Evolutionary conservation across 805 yeast genomes (phyloP).

Genomic region (Pichia thaimueangensis): DNA sequence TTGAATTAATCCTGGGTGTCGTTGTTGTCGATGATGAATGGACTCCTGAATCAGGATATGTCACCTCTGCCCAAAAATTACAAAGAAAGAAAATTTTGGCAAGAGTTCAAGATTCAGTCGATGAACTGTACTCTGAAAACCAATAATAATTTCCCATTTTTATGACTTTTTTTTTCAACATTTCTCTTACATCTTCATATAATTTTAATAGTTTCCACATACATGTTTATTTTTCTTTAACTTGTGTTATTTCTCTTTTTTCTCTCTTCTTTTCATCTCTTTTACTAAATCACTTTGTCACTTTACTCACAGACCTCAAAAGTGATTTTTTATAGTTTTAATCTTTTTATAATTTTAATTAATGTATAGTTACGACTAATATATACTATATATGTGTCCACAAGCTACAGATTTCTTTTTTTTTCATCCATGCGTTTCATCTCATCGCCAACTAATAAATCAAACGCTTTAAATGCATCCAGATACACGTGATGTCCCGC

Average conservation of each 20-base stretch:
- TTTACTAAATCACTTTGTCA: no score
- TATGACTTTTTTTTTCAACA: no score
- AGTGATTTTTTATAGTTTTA: no score
- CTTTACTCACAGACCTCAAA: no score
- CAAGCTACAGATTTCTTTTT: not conserved
- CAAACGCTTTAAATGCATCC: constrained; percentile 55
- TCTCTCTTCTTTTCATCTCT: no score
- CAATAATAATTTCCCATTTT: constrained; percentile 1
- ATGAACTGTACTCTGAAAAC: constrained; percentile 45
- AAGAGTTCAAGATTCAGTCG: constrained; percentile 61
- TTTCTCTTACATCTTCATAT: no score
- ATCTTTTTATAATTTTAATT: no score
- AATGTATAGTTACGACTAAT: no score
- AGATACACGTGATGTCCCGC: constrained; percentile 78
- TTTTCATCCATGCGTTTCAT: constrained; percentile 33
- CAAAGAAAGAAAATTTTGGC: constrained; percentile 86
- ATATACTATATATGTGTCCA: no score
- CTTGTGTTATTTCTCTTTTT: no score
- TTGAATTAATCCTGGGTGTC: constrained; percentile 75
- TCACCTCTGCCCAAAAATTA: constrained; percentile 92
- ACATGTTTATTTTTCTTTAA: no score
- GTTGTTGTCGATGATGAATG: constrained; percentile 85
- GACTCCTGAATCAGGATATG: constrained; percentile 95
- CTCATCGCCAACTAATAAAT: constrained; percentile 42
- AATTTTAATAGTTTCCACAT: no score